Conservation (phyloP, 2,329 filamentous ascomycete genomes). For the Colletotrichum sp. region DNA sequence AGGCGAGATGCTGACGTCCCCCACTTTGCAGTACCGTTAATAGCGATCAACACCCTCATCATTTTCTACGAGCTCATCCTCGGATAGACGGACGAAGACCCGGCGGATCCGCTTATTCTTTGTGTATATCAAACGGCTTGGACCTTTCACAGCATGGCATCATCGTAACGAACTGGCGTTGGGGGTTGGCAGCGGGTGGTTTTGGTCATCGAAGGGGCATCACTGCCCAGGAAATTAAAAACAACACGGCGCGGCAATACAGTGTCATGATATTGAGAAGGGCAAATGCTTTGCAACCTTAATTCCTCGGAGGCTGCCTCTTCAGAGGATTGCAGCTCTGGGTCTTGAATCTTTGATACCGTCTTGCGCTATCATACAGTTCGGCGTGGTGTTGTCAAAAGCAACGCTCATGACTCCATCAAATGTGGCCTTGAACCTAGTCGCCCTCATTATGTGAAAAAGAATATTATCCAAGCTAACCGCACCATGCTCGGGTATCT, state of each 20-base stretch:
- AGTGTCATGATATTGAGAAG: not conserved
- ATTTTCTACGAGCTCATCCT: slow-evolving; percentile 83
- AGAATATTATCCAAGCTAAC: slow-evolving; percentile 16
- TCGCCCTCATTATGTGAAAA: slow-evolving; percentile 7
- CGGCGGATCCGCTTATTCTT: not conserved
- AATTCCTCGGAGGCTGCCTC: not conserved
- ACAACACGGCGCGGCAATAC: not conserved
- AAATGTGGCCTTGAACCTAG: not conserved
- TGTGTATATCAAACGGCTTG: not conserved
- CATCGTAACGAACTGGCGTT: slow-evolving; percentile 20
- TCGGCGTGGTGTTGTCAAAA: not conserved
- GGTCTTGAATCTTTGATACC: not conserved
- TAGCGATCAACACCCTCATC: slow-evolving; percentile 81
- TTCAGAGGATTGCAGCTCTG: not conserved
- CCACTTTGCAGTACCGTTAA: slow-evolving; percentile 73
- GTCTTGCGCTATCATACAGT: slow-evolving; percentile 16
- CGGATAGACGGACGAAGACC: slow-evolving; percentile 53
- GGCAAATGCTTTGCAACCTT: not conserved
- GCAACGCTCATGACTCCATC: slow-evolving; percentile 13
- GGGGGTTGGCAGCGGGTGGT: not conserved
- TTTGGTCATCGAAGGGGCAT: not conserved
- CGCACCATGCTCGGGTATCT: slow-evolving; percentile 20
- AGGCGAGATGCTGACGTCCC: not conserved
- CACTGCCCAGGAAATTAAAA: not conserved
- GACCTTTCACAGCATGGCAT: slow-evolving; percentile 3